phyloP scores from a whole-genome alignment of 495 filamentous ascomycete species.

The Penicillium goetzii region DNA sequence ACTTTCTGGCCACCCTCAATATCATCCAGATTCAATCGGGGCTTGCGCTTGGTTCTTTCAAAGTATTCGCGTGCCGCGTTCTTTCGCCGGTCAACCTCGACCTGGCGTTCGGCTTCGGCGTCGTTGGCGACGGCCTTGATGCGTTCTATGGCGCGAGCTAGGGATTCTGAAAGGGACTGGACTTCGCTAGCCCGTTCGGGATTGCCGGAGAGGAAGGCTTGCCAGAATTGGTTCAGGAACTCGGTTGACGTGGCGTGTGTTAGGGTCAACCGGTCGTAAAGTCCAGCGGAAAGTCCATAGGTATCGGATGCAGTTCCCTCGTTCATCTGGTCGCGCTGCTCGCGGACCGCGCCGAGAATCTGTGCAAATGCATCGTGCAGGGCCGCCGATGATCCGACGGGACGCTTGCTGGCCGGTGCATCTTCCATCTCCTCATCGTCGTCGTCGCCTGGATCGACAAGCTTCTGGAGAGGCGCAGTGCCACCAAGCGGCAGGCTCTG shows the following conservation, averaged over 20 bases:
- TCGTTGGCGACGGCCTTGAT: slow-evolving; percentile 79
- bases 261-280: slow-evolving; percentile 75
- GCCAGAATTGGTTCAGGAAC: slow-evolving; percentile 96
- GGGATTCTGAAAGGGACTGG: slow-evolving; percentile 72
- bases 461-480: slow-evolving; percentile 48
- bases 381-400: slow-evolving; percentile 42
- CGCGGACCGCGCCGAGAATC: slow-evolving; percentile 47
- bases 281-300: slow-evolving; percentile 63
- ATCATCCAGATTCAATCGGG: slow-evolving; percentile 61
- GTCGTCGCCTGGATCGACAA: slow-evolving; percentile 63
- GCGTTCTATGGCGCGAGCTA: slow-evolving; percentile 73
- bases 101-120: slow-evolving; percentile 73
- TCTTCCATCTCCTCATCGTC: slow-evolving; percentile 57
- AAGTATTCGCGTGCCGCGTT: slow-evolving; percentile 67
- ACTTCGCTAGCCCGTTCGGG: slow-evolving; percentile 75
- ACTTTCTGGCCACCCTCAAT: slow-evolving; percentile 75
- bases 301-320: slow-evolving; percentile 45
- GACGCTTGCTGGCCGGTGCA: slow-evolving; percentile 39
- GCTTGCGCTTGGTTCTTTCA: slow-evolving; percentile 9
- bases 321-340: slow-evolving; percentile 45
- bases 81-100: slow-evolving; percentile 61
- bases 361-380: slow-evolving; percentile 46
- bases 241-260: slow-evolving; percentile 93
- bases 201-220: slow-evolving; percentile 82
- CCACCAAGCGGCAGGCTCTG: slow-evolving; percentile 56